These are phyloP conservation scores for Paracoccidioides brasiliensis DNA, from an alignment of 2,329 filamentous ascomycete species.

Conservation along the genomic window DNA sequence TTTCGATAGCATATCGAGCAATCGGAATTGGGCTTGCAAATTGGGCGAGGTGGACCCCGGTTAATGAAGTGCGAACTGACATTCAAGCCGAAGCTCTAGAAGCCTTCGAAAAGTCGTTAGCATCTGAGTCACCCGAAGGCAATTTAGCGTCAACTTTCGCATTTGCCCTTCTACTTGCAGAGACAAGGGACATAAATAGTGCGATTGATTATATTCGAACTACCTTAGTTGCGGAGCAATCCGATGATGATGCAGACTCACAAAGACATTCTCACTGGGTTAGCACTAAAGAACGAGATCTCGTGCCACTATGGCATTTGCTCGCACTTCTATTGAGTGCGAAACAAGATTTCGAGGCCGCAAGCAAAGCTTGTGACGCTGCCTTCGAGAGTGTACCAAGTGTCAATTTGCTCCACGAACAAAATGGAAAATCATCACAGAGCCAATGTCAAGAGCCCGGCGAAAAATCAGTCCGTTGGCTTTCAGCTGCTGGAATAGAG, in stretches of 20 bases:
- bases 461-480: conserved; percentile 9
- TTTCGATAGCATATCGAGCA: conserved; percentile 66
- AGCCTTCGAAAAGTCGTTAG: conserved; percentile 59
- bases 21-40: conserved; percentile 77
- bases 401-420: conserved; percentile 55
- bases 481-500: conserved; percentile 2
- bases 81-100: conserved; percentile 67
- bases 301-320: conserved; percentile 85
- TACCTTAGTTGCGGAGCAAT: conserved; percentile 45
- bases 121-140: conserved; percentile 50
- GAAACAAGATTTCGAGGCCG: conserved; percentile 69
- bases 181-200: conserved; percentile 64
- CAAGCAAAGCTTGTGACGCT: conserved; percentile 71
- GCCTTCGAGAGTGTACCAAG: conserved; percentile 83
- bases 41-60: conserved; percentile 72
- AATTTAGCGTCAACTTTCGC: conserved; percentile 68
- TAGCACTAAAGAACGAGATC: conserved; percentile 30
- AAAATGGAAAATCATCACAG: conserved; percentile 34
- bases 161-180: conserved; percentile 71
- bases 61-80: conserved; percentile 55
- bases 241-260: conserved; percentile 20
- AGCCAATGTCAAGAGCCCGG: conserved; percentile 15
- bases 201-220: conserved; percentile 74
- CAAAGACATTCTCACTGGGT: conserved; percentile 13
- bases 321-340: conserved; percentile 75